Percentiles rank a stretch among this genome's conserved stretches.
phyloP scores from a whole-genome alignment of 805 yeast genomes.

The Ogataea dorogensis region DNA sequence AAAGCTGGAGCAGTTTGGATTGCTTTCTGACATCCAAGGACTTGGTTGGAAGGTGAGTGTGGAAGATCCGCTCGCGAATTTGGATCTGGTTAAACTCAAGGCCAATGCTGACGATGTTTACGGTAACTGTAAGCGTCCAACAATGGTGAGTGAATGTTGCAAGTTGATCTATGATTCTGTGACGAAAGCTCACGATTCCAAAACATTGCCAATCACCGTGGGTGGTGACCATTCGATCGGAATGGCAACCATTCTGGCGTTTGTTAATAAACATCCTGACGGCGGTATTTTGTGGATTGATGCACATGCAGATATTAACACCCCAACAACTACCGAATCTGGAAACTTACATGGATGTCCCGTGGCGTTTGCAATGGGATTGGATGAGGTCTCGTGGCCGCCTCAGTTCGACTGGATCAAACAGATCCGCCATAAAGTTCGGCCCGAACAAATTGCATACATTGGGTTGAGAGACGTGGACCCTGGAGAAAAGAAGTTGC shows the following conservation, averaged over 20 bases:
- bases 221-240: constrained; percentile 99
- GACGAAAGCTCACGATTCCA: constrained; percentile 43
- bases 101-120: constrained; percentile 48
- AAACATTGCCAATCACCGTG: constrained; percentile 71
- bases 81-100: constrained; percentile 44
- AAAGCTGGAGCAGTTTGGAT: constrained; percentile 69
- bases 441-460: constrained; percentile 74
- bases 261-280: constrained; percentile 74
- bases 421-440: constrained; percentile 56
- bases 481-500: constrained; percentile 72
- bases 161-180: constrained; percentile 62
- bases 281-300: constrained; percentile 94
- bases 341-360: constrained; percentile 98
- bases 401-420: constrained; percentile 70
- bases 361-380: constrained; percentile 83
- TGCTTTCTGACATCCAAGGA: constrained; percentile 55
- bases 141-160: constrained; percentile 73
- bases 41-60: constrained; percentile 71
- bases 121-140: constrained; percentile 65
- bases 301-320: constrained; percentile 97
- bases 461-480: constrained; percentile 95
- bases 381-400: constrained; percentile 66
- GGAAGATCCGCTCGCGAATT: constrained; percentile 51
- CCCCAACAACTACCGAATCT: constrained; percentile 75
- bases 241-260: constrained; percentile 87